A percentile compares a stretch with the other conserved stretches of the same genome.
phyloP scores from a whole-genome alignment of 805 yeast genomes.

The Kluyveromyces siamensis region DNA sequence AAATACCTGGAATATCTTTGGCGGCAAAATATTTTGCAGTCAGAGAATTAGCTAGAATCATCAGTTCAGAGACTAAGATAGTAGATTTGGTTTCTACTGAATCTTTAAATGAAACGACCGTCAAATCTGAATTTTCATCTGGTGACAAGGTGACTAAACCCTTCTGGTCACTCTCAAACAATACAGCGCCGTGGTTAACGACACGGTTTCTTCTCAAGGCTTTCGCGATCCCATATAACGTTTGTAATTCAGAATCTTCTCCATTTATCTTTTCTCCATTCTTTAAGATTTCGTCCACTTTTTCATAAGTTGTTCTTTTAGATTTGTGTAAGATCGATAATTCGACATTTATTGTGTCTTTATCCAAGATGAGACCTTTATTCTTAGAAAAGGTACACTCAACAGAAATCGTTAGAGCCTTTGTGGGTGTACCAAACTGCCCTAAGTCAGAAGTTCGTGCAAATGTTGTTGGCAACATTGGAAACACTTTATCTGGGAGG shows the following conservation, averaged over 20 bases:
- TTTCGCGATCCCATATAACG: conserved; percentile 23
- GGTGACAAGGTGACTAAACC: conserved; percentile 16
- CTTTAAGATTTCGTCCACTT: conserved; percentile 46
- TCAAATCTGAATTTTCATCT: conserved; percentile 3
- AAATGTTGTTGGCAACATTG: conserved; percentile 62
- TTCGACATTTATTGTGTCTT: conserved; percentile 27
- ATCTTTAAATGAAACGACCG: conserved; percentile 16
- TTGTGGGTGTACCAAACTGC: conserved; percentile 30
- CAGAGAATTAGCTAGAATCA: conserved; percentile 70
- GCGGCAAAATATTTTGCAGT: conserved; percentile 40
- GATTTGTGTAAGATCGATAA: conserved; percentile 39
- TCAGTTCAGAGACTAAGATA: conserved; percentile 67
- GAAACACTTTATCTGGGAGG: conserved; percentile 53
- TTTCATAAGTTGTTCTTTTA: conserved; percentile 48
- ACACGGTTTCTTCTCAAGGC: conserved; percentile 24
- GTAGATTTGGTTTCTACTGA: conserved; percentile 40
- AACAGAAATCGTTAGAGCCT: conserved; percentile 41
- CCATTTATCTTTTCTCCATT: conserved; percentile 13
- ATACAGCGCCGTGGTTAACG: conserved; percentile 31
- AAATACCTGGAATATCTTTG: conserved; percentile 43
- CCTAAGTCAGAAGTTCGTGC: conserved; percentile 47
- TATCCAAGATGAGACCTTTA: conserved; percentile 9
- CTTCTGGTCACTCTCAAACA: conserved; percentile 28
- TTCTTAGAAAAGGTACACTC: conserved; percentile 23
- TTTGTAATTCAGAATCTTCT: conserved; percentile 28